phyloP scores from a whole-genome alignment of 441 rosid species.

The Bocquillonia castaneifolia region DNA sequence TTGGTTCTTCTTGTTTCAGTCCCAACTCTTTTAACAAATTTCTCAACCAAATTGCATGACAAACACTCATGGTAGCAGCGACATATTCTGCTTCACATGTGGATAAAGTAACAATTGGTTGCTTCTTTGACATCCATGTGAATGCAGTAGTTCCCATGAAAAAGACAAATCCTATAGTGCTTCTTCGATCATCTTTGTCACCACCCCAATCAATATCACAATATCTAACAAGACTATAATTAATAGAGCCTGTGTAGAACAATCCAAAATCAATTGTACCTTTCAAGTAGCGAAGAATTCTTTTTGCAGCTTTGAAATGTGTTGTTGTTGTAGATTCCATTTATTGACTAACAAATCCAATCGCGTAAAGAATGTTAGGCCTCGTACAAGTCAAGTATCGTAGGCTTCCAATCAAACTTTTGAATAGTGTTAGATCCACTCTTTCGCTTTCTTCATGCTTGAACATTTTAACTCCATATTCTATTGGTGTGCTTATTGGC shows the following conservation, averaged over 20 bases:
- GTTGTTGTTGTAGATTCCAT: background rate
- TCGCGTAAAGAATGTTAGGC: background rate
- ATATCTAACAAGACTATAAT: too few species aligned
- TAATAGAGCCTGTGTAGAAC: background rate
- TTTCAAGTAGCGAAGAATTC: background rate
- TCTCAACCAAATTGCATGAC: background rate
- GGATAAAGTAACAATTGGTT: too few species aligned
- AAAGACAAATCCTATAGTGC: background rate
- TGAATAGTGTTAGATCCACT: background rate
- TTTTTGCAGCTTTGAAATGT: background rate
- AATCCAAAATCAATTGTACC: background rate
- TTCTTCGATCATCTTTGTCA: slow-evolving; percentile 3
- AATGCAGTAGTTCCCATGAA: background rate
- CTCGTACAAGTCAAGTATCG: background rate
- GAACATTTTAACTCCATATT: background rate
- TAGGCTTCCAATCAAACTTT: background rate
- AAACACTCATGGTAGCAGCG: too few species aligned
- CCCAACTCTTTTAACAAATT: background rate
- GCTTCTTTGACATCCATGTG: too few species aligned
- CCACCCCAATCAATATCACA: slow-evolving; percentile 8
- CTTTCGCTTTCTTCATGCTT: background rate
- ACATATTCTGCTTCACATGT: too few species aligned
- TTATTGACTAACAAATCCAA: slow-evolving; percentile 6
- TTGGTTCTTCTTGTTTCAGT: too few species aligned
- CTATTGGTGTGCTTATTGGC: background rate